Conservation (phyloP, 225 moss, liverwort and hornwort genomes). For the Pleurozium schreberi region DNA sequence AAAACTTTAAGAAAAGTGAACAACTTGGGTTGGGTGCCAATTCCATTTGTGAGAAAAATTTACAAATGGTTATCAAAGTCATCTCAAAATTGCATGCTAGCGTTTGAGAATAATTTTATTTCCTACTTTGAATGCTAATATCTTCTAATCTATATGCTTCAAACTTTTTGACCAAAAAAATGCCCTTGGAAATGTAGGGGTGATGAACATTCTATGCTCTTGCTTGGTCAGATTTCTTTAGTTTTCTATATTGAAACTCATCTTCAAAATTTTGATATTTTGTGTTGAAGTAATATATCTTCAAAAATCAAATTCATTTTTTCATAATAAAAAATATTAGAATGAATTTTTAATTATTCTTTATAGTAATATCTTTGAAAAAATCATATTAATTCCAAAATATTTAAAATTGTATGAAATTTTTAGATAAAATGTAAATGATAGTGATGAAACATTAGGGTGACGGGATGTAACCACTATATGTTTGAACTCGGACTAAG, state of each 20-base stretch:
- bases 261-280: background rate
- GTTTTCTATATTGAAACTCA: background rate
- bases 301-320: background rate
- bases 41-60: background rate
- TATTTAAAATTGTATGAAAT: background rate
- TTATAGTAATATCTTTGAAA: too few species aligned
- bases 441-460: background rate
- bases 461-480: too few species aligned
- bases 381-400: background rate
- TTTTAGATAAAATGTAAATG: background rate
- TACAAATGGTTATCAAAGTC: background rate
- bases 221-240: background rate
- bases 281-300: background rate
- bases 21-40: background rate
- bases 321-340: background rate
- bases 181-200: rapidly evolving
- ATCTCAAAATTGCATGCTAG: background rate
- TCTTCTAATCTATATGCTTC: background rate
- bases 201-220: too few species aligned
- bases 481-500: background rate
- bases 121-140: background rate
- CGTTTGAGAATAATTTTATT: rapidly evolving
- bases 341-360: background rate
- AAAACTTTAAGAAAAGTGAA: background rate
- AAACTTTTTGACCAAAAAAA: background rate